phyloP scores from a whole-genome alignment of 1,284 basidiomycete genomes.

The Fomitopsis betulina region DNA sequence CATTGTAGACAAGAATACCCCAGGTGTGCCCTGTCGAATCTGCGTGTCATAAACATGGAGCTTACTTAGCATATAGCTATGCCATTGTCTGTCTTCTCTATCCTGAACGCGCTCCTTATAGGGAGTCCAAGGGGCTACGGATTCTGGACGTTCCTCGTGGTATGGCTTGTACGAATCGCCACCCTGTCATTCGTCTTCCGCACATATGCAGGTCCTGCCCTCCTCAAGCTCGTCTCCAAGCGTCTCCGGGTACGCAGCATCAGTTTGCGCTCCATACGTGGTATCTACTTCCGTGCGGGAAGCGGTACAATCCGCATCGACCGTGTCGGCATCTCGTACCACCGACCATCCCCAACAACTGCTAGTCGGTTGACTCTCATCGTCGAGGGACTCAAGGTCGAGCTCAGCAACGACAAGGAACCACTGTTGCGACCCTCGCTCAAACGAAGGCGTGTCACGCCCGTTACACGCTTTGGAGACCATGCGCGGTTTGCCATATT shows the following conservation, averaged over 20 bases:
- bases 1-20: not conserved
- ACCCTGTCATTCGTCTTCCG: conserved; percentile 54
- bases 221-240: conserved; percentile 52
- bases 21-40: not conserved
- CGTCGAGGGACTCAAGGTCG: conserved; percentile 55
- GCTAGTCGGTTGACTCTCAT: conserved; percentile 53
- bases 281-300: conserved; percentile 60
- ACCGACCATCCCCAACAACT: conserved; percentile 38
- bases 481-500: conserved; percentile 42
- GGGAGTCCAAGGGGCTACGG: conserved; percentile 19
- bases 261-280: conserved; percentile 71
- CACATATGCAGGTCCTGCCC: conserved; percentile 59
- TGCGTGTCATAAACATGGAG: too few relatives aligned
- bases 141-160: conserved; percentile 35
- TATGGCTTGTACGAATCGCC: conserved; percentile 45
- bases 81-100: conserved; percentile 5
- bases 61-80: not conserved
- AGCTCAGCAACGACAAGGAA: conserved; percentile 34
- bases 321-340: conserved; percentile 58
- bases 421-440: not conserved
- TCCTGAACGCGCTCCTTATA: conserved; percentile 22
- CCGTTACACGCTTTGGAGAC: conserved; percentile 37
- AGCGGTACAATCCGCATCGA: conserved; percentile 53
- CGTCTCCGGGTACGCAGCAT: conserved; percentile 65
- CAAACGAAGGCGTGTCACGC: conserved; percentile 2